Base-by-base conservation (phyloP, 2,329 filamentous ascomycete genomes). In the Colletotrichum tofieldiae region DNA sequence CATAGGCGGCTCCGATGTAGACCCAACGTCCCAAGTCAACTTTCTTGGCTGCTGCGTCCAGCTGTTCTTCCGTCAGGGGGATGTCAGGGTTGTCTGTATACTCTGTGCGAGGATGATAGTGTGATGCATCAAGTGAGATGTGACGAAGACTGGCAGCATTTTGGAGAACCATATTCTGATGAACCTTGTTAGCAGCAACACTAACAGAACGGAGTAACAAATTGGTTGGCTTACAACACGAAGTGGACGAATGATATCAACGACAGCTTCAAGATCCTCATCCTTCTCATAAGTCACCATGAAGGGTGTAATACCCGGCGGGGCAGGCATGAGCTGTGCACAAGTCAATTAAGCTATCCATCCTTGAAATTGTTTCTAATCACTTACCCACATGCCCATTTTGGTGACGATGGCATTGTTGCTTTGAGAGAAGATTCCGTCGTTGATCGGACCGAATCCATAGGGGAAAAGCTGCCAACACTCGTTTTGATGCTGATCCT, bases 391-490 rank as follows among this genome's bases (percentile, higher is more conserved):
- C 65, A 89, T 82, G 0, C 87, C 88, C 82, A 90, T 86, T 77
- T 89, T 89, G 3, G 85, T 86, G 8, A 88, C 84, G 45, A 89
- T 86, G 41, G 87, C 87, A 16, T 88, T 81, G 70, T 85, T 88
- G 26, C 82, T 84, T 75, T 89, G 87, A 0, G 84, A 82, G 74
- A 89, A 89, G 18, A 89, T 82, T 2, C 85, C 85, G 71, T 85
- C 81, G 29, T 81, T 77, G 9, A 78, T 77, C 0, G 83, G 83
- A 0, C 83, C 82, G 71, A 83, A 85, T 1, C 79, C 79, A 66
- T 84, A 81, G 59, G 79, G 78, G 75, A 84, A 84, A 0, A 79
- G 78, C 68, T 81, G 79, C 81, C 81, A 82, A 1, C 62, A 69
- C 39, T 73, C 66, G 41, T 77, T 78, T 68, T 77, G 52, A 70